Evolutionary conservation across 2,329 filamentous ascomycete species (phyloP), one percentile per base, ranked within the genome.

Genomic region (Scytalidium sp.): DNA sequence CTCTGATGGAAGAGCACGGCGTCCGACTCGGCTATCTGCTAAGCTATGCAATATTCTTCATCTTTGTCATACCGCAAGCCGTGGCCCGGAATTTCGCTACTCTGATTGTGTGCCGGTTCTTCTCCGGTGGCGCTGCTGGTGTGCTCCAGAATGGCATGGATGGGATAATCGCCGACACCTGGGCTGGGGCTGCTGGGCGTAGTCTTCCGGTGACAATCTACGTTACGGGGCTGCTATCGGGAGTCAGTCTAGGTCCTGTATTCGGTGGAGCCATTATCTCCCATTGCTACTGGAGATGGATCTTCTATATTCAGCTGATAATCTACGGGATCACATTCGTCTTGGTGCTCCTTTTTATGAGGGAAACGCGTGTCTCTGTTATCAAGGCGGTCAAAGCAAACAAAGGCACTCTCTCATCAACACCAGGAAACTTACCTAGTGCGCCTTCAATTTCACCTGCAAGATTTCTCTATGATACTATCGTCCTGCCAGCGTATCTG

Each of bases 211-310:
- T 65, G 22, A 51, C 46, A 17, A 46, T 83, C 49, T 82, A 87
- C 21, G 86, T 90, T 45, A 88, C 90, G 56, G 88, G 85, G 0
- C 90, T 85, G 0, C 87, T 90, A 17, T 84, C 80, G n/a, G 87
- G 87, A 9, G 88, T 84, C 19, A 61, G 54, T 1, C 49, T 72
- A 5, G 72, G 71, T 6, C 47, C 47, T 7, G 9, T 50, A 11
- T 13, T 50, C 22, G 43, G 47, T 40, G 47, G 42, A 23, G 15
- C 27, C 11, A 22, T 50, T 7, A 41, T 23, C 9, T 10, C 20
- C 5, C 17, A 47, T 43, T 64, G 61, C 1, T 66, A 67, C 1
- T 78, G 75, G 75, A 60, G 70, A 6, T 78, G 72, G 72, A 67
- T 72, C 10, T 80, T 80, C 47, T 75, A 69, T 46, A 57, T 75